Conservation (phyloP, 306 rosid species). For the Begonia fuchsioides region DNA sequence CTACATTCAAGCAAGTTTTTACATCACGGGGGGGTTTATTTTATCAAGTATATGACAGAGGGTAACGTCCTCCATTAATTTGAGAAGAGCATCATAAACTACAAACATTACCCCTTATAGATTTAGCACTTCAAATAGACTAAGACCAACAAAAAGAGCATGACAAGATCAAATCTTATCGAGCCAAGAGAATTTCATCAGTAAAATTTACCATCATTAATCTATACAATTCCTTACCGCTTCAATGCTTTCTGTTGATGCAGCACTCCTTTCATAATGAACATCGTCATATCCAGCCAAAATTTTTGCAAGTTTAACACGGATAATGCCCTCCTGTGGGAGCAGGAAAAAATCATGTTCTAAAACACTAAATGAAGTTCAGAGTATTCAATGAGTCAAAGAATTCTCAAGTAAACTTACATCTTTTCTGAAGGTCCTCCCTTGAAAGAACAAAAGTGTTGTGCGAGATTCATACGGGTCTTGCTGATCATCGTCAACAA, state of each 20-base stretch:
- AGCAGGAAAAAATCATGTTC: constrained; percentile 11
- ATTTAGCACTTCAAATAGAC: too few species aligned
- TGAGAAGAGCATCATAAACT: too few species aligned
- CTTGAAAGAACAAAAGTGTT: constrained; percentile 73
- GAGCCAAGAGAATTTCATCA: too few species aligned
- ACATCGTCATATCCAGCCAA: constrained; percentile 62
- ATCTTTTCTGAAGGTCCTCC: constrained; percentile 73
- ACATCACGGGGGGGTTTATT: too few species aligned
- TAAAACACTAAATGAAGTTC: not conserved
- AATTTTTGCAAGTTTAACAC: constrained; percentile 65
- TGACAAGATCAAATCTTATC: too few species aligned
- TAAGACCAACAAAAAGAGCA: too few species aligned
- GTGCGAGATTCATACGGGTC: constrained; percentile 79
- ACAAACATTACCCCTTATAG: too few species aligned
- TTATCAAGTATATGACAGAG: too few species aligned
- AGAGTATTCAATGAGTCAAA: constrained; percentile 5
- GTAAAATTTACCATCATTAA: too few species aligned
- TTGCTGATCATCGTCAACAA: constrained; percentile 38
- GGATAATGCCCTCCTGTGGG: constrained; percentile 79
- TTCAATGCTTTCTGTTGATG: constrained; percentile 68
- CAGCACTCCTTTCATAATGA: constrained; percentile 77
- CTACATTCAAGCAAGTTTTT: too few species aligned
- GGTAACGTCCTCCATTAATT: too few species aligned
- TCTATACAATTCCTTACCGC: constrained; percentile 33
- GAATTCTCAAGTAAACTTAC: constrained; percentile 33